A percentile compares a stretch with the other conserved stretches of the same genome.
These are phyloP conservation scores for Petunia hybrid DNA, from an alignment of 305 asterid species.

Conservation along the genomic window DNA sequence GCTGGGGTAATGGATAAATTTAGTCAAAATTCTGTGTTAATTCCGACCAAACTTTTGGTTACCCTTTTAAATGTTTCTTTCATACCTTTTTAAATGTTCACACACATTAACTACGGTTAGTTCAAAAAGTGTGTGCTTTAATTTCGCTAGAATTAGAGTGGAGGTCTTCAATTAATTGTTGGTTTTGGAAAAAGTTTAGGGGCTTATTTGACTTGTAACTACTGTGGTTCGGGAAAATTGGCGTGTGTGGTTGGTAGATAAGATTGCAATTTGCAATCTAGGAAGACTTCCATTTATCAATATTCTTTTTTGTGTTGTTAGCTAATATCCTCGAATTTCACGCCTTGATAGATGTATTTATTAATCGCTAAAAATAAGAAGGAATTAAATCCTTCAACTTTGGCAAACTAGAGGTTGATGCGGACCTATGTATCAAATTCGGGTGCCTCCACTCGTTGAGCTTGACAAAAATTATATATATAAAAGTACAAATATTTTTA, in stretches of 20 bases:
- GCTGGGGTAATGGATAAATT: slow-evolving; percentile 43
- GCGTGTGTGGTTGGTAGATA: background rate
- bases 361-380: background rate
- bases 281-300: background rate
- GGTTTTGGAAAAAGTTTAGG: background rate
- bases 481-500: no score
- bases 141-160: background rate
- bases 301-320: background rate
- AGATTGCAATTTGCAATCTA: slow-evolving; percentile 20
- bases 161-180: background rate
- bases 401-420: background rate
- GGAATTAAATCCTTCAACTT: no score
- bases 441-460: no score
- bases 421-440: no score
- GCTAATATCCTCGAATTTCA: background rate
- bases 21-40: slow-evolving; percentile 46
- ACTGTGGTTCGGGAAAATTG: background rate
- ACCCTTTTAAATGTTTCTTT: background rate
- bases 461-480: no score
- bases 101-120: background rate
- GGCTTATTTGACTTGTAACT: slow-evolving; percentile 30
- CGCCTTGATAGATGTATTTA: background rate
- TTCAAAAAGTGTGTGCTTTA: slow-evolving; percentile 42
- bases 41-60: slow-evolving; percentile 52
- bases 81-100: background rate